Base-by-base conservation (phyloP, 108 stramenopile species). In the Schizochytrium sp. region DNA sequence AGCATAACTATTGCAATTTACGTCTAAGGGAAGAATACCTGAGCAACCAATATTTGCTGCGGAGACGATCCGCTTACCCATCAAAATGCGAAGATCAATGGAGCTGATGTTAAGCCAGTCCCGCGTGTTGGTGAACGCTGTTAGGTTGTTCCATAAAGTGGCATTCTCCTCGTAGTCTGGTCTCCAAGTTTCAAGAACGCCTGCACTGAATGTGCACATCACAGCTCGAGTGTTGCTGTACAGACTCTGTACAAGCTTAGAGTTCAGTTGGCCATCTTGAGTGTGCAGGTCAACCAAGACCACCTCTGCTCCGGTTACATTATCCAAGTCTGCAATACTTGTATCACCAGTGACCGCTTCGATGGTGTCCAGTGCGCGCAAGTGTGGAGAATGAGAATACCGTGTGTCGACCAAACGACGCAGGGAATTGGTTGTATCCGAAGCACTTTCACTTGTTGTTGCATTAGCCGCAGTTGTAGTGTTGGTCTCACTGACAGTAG, bases 201-300 rank as follows among this genome's bases (percentile, higher is more conserved):
- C 76, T 10, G 76, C 76, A 53, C 76, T 83, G 3, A 83, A 83
- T 5, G 76, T 1, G 53, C 76, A 83, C 10, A 83, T 38, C 17
- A 83, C 76, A 10, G n/a, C 38, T 40, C 76, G 47, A 7, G 40
- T 44, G 12, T 38, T 7, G 64, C 44, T 44, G 12, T 38, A 38
- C 19, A 69, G 64, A 38, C 5, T 5, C 12, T 15, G 64, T 44
- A 69, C 64, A 0, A 69, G 64, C 28, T 69, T 38, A 8, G 7
- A 38, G 1, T 69, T 69, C 8, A 69, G 19, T 53, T 46, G 50
- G 47, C 76, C 76, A 40, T 46, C 76, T 47, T 10, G 10, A 8
- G 49, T 28, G 3, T 83, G 76, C 45, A 83, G 53, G 76, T 83
- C 76, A n/a, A 83, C 76, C 15, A 83, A 53, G 5, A 83, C 76